phyloP scores from a whole-genome alignment of 108 stramenopile species.

The Nitzschia inconspicua region DNA sequence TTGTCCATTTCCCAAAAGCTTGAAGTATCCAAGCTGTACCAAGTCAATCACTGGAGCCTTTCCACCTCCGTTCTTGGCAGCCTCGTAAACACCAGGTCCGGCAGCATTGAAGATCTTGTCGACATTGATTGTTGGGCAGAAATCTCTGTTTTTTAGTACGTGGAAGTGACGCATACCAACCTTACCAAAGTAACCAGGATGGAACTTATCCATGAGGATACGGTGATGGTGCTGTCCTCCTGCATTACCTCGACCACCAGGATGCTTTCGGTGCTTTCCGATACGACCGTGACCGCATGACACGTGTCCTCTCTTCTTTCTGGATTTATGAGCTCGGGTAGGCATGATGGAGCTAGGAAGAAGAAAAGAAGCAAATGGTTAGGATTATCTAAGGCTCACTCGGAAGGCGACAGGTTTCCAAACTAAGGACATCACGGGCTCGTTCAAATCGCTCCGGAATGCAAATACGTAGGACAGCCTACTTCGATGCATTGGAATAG shows the following conservation, averaged over 20 bases:
- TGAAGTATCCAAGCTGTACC: conserved; percentile 94
- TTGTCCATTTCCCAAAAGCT: conserved; percentile 98
- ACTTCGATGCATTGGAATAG: too few species aligned
- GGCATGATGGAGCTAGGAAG: conserved; percentile 66
- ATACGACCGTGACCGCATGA: conserved; percentile 98
- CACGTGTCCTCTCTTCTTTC: conserved; percentile 99
- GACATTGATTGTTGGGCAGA: conserved; percentile 94
- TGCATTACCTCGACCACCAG: conserved; percentile 99
- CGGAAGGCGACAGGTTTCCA: too few species aligned
- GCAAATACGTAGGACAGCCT: too few species aligned
- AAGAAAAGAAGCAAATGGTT: too few species aligned
- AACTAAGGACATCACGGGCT: too few species aligned
- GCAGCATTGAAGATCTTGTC: conserved; percentile 98
- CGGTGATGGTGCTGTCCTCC: conserved; percentile 99
- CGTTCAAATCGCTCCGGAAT: too few species aligned
- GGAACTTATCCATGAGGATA: conserved; percentile 97
- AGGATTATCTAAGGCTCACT: too few species aligned
- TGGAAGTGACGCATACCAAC: conserved; percentile 99
- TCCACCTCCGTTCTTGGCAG: conserved; percentile 91
- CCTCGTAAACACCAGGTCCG: conserved; percentile 94
- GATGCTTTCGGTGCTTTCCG: conserved; percentile 99
- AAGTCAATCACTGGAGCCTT: conserved; percentile 99
- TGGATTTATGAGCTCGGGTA: conserved; percentile 90
- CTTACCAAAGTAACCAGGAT: conserved; percentile 99
- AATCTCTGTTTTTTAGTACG: conserved; percentile 85